phyloP scores from a whole-genome alignment of 2,329 filamentous ascomycete genomes.

The Diaporthe caulivora region DNA sequence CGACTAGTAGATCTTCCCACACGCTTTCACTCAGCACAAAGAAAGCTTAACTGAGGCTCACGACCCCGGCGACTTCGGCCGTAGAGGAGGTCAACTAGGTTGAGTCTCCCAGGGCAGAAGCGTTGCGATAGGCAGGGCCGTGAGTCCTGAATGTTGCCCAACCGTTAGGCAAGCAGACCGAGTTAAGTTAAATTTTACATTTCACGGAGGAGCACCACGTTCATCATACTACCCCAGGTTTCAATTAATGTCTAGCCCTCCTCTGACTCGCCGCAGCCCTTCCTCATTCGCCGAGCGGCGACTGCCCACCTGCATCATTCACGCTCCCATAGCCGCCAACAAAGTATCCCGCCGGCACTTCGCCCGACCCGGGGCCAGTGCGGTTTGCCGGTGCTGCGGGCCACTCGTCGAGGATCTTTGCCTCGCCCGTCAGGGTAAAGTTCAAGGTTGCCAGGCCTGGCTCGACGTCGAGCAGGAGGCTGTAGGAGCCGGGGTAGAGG shows the following conservation, averaged over 20 bases:
- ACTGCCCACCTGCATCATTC: constrained; percentile 21
- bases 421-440: constrained; percentile 61
- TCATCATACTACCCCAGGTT: constrained; percentile 11
- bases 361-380: constrained; percentile 6
- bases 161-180: not conserved
- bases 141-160: not conserved
- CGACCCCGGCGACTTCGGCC: not conserved
- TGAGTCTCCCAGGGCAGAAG: not conserved
- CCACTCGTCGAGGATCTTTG: constrained; percentile 54
- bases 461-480: constrained; percentile 56
- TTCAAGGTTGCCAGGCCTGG: constrained; percentile 54
- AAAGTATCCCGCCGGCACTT: constrained; percentile 32
- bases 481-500: constrained; percentile 67
- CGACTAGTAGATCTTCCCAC: not conserved
- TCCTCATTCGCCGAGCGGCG: not conserved
- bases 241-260: not conserved
- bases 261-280: not conserved
- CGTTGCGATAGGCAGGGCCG: not conserved
- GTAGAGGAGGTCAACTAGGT: constrained; percentile 9
- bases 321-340: constrained; percentile 35
- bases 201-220: not conserved
- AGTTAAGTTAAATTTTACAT: not conserved
- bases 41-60: not conserved
- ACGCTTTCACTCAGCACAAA: constrained; percentile 3
- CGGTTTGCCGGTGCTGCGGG: constrained; percentile 41